Percentiles rank a stretch among this genome's conserved stretches.
These are phyloP conservation scores for Epicoccum sorghinum DNA, from an alignment of 2,329 filamentous ascomycete species.

Conservation along the genomic window DNA sequence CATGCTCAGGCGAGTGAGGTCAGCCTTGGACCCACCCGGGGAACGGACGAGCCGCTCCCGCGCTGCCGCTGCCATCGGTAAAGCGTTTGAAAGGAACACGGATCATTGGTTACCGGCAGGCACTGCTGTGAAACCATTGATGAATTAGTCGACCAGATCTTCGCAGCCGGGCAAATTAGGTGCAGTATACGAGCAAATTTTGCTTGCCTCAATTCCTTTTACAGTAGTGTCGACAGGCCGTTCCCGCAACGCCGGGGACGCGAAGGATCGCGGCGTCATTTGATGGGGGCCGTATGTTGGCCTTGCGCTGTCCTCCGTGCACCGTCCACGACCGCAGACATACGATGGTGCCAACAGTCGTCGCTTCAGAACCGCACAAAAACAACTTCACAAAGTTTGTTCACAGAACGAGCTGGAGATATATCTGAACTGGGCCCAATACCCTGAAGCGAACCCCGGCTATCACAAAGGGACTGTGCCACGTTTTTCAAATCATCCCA, in stretches of 20 bases:
- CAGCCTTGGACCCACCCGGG: slow-evolving; percentile 7
- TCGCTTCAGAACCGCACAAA: background rate
- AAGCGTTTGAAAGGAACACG: background rate
- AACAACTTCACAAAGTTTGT: background rate
- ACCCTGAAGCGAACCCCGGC: background rate
- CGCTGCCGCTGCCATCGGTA: slow-evolving; percentile 11
- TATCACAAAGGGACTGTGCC: no score
- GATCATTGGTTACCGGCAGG: slow-evolving; percentile 8
- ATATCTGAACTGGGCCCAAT: background rate
- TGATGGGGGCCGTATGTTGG: background rate
- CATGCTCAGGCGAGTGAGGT: background rate
- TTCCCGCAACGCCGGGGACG: background rate
- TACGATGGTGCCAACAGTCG: background rate
- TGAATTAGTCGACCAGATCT: background rate
- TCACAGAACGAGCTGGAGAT: background rate
- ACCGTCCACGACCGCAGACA: background rate
- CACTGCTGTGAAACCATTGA: slow-evolving; percentile 7
- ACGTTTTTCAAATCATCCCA: background rate
- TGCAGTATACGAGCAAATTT: slow-evolving; percentile 9
- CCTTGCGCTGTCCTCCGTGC: slow-evolving; percentile 14
- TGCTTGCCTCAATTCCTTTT: slow-evolving; percentile 6
- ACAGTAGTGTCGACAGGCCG: slow-evolving; percentile 1
- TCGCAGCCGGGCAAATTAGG: slow-evolving; percentile 1
- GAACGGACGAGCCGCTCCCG: slow-evolving; percentile 15
- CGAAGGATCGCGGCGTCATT: slow-evolving; percentile 3